phyloP scores from a whole-genome alignment of 768 basidiomycete genomes.

The Neoboletus subvelutipes region DNA sequence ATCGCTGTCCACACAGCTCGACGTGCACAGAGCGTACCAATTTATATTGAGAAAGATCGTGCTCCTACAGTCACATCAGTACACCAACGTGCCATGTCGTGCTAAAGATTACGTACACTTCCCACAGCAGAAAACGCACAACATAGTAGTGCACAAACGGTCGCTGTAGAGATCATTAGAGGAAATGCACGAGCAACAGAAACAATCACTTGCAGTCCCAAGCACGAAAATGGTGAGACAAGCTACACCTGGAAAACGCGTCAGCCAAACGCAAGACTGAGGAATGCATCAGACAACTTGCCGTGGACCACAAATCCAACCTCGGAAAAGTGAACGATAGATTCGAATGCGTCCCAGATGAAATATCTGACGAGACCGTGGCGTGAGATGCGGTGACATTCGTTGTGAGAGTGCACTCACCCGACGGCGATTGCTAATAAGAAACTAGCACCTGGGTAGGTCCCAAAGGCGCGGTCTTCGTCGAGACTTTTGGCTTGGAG shows the following conservation, averaged over 20 bases:
- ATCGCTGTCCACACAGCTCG: not conserved
- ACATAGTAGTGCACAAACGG: constrained; percentile 82
- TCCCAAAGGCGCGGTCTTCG: constrained; percentile 74
- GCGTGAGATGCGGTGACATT: not conserved
- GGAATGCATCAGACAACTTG: constrained; percentile 20
- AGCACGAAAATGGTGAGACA: constrained; percentile 67
- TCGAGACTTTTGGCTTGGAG: constrained; percentile 47
- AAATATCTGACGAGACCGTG: constrained; percentile 53
- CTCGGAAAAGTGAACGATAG: constrained; percentile 64
- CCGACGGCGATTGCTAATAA: constrained; percentile 70
- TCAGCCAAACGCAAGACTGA: constrained; percentile 1
- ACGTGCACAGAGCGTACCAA: constrained; percentile 49
- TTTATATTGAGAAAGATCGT: constrained; percentile 89
- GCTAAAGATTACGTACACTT: constrained; percentile 48
- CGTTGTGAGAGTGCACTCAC: constrained; percentile 37
- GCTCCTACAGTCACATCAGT: constrained; percentile 44
- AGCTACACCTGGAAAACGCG: constrained; percentile 44
- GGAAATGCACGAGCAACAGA: not conserved
- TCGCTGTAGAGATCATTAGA: constrained; percentile 38
- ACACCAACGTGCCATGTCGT: not conserved
- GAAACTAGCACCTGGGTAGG: constrained; percentile 56
- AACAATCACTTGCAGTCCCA: constrained; percentile 57
- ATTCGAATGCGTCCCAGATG: constrained; percentile 80
- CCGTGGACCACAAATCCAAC: constrained; percentile 80
- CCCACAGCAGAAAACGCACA: constrained; percentile 79